phyloP scores from a whole-genome alignment of 306 rosid species.

The Medicago lupulina region DNA sequence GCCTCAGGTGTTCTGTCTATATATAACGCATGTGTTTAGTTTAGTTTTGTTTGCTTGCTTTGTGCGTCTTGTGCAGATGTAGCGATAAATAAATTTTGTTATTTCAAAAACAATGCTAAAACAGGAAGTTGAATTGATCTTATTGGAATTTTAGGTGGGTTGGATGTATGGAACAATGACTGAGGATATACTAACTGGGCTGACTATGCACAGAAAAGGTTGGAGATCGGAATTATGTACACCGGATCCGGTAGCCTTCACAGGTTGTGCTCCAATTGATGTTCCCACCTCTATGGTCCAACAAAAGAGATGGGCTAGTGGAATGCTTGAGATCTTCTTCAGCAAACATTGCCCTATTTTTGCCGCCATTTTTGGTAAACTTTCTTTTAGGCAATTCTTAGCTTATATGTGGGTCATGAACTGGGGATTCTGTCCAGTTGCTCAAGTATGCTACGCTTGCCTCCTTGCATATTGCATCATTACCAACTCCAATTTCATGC shows the following conservation, averaged over 20 bases:
- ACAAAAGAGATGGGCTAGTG: slow-evolving; percentile 73
- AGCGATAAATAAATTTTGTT: too few relatives aligned
- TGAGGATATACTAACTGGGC: slow-evolving; percentile 64
- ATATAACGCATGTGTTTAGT: too few relatives aligned
- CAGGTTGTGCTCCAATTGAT: slow-evolving; percentile 60
- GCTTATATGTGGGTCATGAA: slow-evolving; percentile 51
- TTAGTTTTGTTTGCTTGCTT: too few relatives aligned
- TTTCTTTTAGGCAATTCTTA: slow-evolving; percentile 54
- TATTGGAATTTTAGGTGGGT: slow-evolving; percentile 37
- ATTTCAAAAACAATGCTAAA: not conserved
- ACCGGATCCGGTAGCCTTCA: slow-evolving; percentile 57
- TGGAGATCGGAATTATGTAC: slow-evolving; percentile 60
- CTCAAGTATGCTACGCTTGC: slow-evolving; percentile 55
- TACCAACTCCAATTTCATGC: slow-evolving; percentile 65
- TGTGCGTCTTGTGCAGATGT: too few relatives aligned
- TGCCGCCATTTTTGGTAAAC: slow-evolving; percentile 47
- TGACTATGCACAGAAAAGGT: slow-evolving; percentile 63
- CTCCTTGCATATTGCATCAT: slow-evolving; percentile 62
- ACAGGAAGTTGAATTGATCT: not conserved
- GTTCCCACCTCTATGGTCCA: slow-evolving; percentile 59
- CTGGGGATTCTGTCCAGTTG: slow-evolving; percentile 48
- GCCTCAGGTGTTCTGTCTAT: too few relatives aligned
- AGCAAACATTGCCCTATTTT: slow-evolving; percentile 57
- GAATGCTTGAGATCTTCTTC: slow-evolving; percentile 59
- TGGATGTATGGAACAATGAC: slow-evolving; percentile 60